phyloP scores from a whole-genome alignment of 2,329 filamentous ascomycete genomes.

The Harringtonia aguacate region DNA sequence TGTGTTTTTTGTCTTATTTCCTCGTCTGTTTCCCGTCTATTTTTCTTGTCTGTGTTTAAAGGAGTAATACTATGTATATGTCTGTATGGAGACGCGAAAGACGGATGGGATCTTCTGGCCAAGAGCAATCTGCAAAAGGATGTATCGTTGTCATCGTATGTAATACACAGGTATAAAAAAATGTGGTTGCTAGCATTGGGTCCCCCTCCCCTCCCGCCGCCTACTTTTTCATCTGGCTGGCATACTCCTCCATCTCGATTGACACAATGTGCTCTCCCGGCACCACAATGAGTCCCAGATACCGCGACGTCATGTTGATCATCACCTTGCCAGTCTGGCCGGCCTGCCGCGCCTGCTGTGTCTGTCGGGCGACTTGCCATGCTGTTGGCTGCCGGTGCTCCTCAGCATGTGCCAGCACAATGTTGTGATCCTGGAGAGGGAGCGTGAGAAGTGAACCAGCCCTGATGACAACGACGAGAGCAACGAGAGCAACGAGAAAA shows the following conservation, averaged over 20 bases:
- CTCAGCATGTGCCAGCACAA: conserved; percentile 76
- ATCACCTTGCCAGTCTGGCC: conserved; percentile 34
- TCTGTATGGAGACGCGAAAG: background rate
- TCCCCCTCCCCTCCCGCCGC: background rate
- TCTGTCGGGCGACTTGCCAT: conserved; percentile 29
- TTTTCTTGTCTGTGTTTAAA: background rate
- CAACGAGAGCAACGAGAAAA: conserved; percentile 2
- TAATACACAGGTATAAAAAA: too few species aligned
- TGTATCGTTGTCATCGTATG: too few species aligned
- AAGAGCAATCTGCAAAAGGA: background rate
- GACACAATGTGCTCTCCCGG: conserved; percentile 77
- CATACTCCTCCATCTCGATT: conserved; percentile 77
- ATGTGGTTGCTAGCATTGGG: too few species aligned
- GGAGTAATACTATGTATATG: background rate
- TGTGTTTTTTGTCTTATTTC: background rate
- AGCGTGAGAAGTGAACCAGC: background rate
- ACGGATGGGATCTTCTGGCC: background rate
- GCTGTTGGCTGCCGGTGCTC: conserved; percentile 73
- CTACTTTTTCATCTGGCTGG: conserved; percentile 34
- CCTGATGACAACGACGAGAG: too few species aligned
- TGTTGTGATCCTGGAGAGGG: conserved; percentile 73
- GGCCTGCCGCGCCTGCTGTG: conserved; percentile 13
- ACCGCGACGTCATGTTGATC: conserved; percentile 71
- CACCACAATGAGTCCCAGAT: conserved; percentile 80
- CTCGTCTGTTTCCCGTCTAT: background rate